These are phyloP conservation scores for Akanthomyces muscarius DNA, from an alignment of 2,329 filamentous ascomycete species.

Conservation along the genomic window DNA sequence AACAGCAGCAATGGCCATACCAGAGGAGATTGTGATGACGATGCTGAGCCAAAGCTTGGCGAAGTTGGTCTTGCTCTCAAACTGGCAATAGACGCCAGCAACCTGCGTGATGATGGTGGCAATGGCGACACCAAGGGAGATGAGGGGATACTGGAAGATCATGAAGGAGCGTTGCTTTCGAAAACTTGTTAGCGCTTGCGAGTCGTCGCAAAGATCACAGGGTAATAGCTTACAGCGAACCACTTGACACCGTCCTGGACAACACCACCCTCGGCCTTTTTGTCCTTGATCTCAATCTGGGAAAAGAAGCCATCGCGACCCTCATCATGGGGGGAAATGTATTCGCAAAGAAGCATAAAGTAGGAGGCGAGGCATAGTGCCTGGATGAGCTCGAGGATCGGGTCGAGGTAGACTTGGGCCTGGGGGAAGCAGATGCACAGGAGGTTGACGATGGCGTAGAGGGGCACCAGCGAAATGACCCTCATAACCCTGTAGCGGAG, in stretches of 20 bases:
- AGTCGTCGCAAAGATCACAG: background rate
- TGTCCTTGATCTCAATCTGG: conserved; percentile 29
- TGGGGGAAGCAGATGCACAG: conserved; percentile 35
- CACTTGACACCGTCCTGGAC: conserved; percentile 30
- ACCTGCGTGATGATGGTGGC: conserved; percentile 29
- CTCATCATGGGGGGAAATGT: conserved; percentile 33
- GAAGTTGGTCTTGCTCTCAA: conserved; percentile 25
- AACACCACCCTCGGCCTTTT: conserved; percentile 23
- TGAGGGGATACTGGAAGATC: conserved; percentile 39
- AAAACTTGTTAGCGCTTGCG: background rate
- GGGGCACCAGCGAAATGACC: conserved; percentile 38
- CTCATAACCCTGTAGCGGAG: conserved; percentile 34
- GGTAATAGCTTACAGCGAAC: conserved; percentile 27
- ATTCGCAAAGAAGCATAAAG: conserved; percentile 42
- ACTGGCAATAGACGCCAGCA: conserved; percentile 29
- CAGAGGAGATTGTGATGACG: conserved; percentile 24
- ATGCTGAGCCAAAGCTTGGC: conserved; percentile 32
- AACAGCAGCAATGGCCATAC: conserved; percentile 24
- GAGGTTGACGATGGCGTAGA: conserved; percentile 37
- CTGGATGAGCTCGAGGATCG: conserved; percentile 37
- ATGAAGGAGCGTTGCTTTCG: conserved; percentile 29
- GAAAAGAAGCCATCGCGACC: conserved; percentile 35
- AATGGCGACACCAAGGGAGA: conserved; percentile 40
- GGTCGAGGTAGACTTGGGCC: conserved; percentile 36
- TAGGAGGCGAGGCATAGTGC: conserved; percentile 39